A percentile compares a stretch with the other conserved stretches of the same genome.
Evolutionary conservation across 768 basidiomycete genomes (phyloP).

Genomic region (Cubamyces lactineus): DNA sequence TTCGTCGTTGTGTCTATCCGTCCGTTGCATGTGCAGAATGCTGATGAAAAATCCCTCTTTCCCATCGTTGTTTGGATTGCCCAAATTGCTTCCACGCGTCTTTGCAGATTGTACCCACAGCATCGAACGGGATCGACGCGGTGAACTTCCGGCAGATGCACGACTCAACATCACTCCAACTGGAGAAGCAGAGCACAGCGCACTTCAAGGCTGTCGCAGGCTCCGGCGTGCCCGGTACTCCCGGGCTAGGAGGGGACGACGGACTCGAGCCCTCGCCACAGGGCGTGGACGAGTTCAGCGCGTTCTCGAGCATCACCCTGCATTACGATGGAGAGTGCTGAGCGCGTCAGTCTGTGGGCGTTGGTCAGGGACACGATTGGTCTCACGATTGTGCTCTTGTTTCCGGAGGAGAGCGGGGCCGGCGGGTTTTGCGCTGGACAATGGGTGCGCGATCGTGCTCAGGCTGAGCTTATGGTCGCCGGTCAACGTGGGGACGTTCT

Average conservation of each 20-base stretch:
- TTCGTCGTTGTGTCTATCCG: slow-evolving; percentile 19
- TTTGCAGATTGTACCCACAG: slow-evolving; percentile 75
- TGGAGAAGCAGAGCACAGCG: slow-evolving; percentile 52
- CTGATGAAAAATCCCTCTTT: slow-evolving; percentile 30
- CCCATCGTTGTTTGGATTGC: slow-evolving; percentile 2
- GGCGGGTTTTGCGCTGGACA: background rate
- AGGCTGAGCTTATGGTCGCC: slow-evolving; percentile 15
- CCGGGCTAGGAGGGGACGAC: slow-evolving; percentile 44
- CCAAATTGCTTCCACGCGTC: background rate
- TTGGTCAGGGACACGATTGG: background rate
- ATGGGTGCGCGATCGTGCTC: background rate
- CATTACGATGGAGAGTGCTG: slow-evolving; percentile 75
- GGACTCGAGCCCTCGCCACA: slow-evolving; percentile 44
- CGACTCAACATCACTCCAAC: slow-evolving; percentile 89
- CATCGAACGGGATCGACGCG: slow-evolving; percentile 78
- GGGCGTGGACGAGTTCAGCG: slow-evolving; percentile 79
- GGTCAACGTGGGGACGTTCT: background rate
- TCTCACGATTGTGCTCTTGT: slow-evolving; percentile 1
- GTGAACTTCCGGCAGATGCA: slow-evolving; percentile 90
- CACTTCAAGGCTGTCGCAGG: slow-evolving; percentile 42
- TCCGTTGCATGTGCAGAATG: slow-evolving; percentile 9
- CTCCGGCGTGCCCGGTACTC: slow-evolving; percentile 40
- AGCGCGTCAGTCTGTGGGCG: slow-evolving; percentile 5
- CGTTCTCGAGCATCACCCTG: slow-evolving; percentile 88
- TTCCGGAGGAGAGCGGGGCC: background rate